Base-by-base conservation (phyloP, 257 asterid species). In the Rubia yunnanensis region DNA sequence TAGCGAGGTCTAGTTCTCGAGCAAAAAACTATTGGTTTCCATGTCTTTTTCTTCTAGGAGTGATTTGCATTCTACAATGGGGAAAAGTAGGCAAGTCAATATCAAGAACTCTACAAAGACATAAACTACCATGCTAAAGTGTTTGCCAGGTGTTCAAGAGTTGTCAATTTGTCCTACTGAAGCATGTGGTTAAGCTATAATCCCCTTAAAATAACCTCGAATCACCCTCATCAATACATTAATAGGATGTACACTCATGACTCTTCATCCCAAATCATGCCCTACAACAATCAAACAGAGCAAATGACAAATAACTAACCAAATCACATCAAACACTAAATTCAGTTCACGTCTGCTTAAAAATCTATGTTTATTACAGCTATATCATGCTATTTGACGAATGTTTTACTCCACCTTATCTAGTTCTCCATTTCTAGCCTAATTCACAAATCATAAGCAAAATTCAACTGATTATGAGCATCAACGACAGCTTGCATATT, bases 171-270 rank as follows among this genome's bases (percentile, higher is more conserved):
- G 41, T 58, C 44, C 10, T 31, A 31, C 63, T 30, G 56, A 50
- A 50, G 50, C 50, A 56, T 56, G 61, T 56, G 61, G 27, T 50
- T 50, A 44, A 44, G n/a, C 52, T 15, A n/a, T 15, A 44, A 44
- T 44, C 5, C 52, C 52, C 52, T 44, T 44, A 44, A 44, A 44
- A 44, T 44, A 15, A 44, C 52, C 52, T 4, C 52, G 17, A 44
- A 1, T 3, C 52, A 44, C n/a, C 52, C 52, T 44, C 52, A 15
- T 17, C 52, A 15, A 17, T 44, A 44, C 28, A 57, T 28, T 28
- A n/a, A 57, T 5, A 15, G 20, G 5, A 27, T 13, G 39, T 13
- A 30, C 32, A 30, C 63, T 5, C n/a, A n/a, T n/a, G 39, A 57
- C 63, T 57, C 63, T 44, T 44, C 8, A 14, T 5, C 52, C 52